A percentile compares a stretch with the other conserved stretches of the same genome.
Evolutionary conservation across 345 rosid species (phyloP).

Genomic region (Citrus maxima): DNA sequence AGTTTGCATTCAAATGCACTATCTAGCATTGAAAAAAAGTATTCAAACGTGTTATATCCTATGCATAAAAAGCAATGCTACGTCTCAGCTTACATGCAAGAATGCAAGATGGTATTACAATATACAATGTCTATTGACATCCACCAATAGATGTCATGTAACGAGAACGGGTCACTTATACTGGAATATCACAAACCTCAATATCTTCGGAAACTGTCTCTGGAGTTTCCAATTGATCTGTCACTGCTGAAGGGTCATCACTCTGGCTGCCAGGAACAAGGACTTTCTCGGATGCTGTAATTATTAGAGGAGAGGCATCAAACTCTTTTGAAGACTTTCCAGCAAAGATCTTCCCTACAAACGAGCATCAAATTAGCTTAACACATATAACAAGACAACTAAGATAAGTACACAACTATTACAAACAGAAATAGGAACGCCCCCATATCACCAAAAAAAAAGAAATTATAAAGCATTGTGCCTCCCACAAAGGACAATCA

Average conservation of each 20-base stretch:
- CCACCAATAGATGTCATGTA: background rate
- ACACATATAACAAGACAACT: background rate
- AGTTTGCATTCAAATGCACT: background rate
- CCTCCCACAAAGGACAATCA: background rate
- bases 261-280: constrained; percentile 51
- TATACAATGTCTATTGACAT: background rate
- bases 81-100: background rate
- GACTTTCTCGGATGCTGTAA: constrained; percentile 58
- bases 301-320: constrained; percentile 48
- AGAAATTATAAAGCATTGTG: background rate
- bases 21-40: no score
- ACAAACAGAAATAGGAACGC: background rate
- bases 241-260: constrained; percentile 41
- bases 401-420: background rate
- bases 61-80: background rate
- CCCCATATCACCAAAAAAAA: background rate
- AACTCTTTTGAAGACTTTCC: constrained; percentile 59
- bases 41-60: background rate
- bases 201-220: constrained; percentile 36
- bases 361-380: constrained; percentile 33
- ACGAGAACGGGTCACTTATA: background rate
- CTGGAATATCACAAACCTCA: constrained; percentile 43
- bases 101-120: background rate
- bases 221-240: constrained; percentile 43
- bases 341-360: constrained; percentile 74